These are phyloP conservation scores for Vitellaria paradoxa DNA, from an alignment of 179 eudicot genomes.

Conservation along the genomic window DNA sequence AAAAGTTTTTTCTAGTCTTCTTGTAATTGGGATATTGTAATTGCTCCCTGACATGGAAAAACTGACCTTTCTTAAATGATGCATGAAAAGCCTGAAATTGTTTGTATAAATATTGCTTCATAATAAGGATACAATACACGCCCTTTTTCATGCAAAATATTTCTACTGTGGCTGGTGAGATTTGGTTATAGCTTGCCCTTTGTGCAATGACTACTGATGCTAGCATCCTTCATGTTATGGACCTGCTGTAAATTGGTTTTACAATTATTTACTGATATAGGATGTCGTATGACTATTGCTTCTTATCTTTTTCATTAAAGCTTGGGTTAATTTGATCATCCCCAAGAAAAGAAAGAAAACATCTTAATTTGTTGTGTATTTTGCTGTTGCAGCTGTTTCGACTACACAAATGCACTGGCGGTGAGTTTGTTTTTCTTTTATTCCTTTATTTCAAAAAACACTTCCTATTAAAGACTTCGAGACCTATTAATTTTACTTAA, in stretches of 20 bases:
- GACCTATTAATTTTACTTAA: not conserved
- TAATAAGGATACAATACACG: not conserved
- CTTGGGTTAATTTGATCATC: not conserved
- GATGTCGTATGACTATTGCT: not conserved
- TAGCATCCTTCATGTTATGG: not conserved
- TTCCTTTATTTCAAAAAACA: not conserved
- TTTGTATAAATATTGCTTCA: not conserved
- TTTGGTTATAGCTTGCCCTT: not conserved
- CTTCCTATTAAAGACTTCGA: not conserved
- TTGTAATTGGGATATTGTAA: too few relatives aligned
- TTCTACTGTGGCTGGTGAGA: not conserved
- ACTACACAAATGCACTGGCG: constrained; percentile 97
- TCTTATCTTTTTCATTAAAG: constrained; percentile 8
- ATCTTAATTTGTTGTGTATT: constrained; percentile 15
- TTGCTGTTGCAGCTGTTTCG: constrained; percentile 77
- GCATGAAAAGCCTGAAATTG: not conserved
- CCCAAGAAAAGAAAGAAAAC: too few relatives aligned
- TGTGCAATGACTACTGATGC: not conserved
- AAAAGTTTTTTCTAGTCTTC: not conserved
- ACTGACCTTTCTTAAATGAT: not conserved
- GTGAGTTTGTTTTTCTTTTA: constrained; percentile 41
- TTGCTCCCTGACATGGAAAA: not conserved
- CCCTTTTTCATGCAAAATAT: not conserved
- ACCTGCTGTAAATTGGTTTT: not conserved
- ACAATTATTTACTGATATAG: not conserved